Evolutionary conservation across 1,139 yeast species (phyloP).

Genomic region (Diutina sp.): DNA sequence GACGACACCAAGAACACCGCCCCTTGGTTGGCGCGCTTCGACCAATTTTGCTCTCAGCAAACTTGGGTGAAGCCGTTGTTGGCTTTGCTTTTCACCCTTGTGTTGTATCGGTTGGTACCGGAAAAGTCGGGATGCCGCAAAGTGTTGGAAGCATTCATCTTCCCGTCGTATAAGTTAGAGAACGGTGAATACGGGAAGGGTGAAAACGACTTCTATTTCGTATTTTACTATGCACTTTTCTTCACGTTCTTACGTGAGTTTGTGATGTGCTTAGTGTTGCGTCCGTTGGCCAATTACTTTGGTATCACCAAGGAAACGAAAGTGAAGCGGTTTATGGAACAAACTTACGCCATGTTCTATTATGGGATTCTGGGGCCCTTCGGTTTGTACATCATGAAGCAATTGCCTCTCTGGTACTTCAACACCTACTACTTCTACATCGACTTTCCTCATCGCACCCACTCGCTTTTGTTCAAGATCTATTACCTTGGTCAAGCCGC

Average conservation of each 20-base stretch:
- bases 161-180: conserved; percentile 53
- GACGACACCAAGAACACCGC: conserved; percentile 14
- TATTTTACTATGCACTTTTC: conserved; percentile 66
- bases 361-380: conserved; percentile 74
- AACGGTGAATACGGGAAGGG: conserved; percentile 78
- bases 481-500: conserved; percentile 91
- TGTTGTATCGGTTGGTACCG: conserved; percentile 31
- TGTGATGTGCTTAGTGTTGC: conserved; percentile 67
- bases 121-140: conserved; percentile 45
- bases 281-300: conserved; percentile 48
- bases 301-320: conserved; percentile 51
- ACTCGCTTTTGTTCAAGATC: conserved; percentile 56
- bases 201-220: conserved; percentile 66
- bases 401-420: conserved; percentile 79
- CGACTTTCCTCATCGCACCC: conserved; percentile 73
- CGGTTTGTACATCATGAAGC: conserved; percentile 82
- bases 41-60: conserved; percentile 54
- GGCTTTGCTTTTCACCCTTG: conserved; percentile 23
- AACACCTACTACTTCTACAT: conserved; percentile 71
- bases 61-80: conserved; percentile 71
- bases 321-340: conserved; percentile 80
- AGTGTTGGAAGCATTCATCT: conserved; percentile 45
- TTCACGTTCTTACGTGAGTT: conserved; percentile 90
- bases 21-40: conserved; percentile 36
- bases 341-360: conserved; percentile 72